Evolutionary conservation across 768 basidiomycete species (phyloP), one percentile per base, ranked within the genome.

Genomic region (Dentipellis fragilis): DNA sequence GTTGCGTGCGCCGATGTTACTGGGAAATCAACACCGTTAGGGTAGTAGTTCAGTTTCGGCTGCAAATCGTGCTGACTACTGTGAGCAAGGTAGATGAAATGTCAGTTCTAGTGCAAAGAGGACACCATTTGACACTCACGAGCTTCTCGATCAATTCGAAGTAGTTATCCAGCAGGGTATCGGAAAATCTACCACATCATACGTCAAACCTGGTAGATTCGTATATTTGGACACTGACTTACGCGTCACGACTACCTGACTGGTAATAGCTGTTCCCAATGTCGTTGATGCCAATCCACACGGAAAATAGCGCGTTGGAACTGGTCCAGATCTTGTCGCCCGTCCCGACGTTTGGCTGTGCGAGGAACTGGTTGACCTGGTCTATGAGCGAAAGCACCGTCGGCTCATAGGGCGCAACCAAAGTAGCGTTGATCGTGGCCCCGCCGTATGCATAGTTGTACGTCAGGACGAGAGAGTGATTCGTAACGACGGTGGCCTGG

Each of bases 281-380:
- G 61, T 86, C 85, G 61, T 87, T 87, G 59, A 87, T 81, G 1
- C 85, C 85, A 55, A 87, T 84, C 75, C 76, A 87, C n/a, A 85
- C 67, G 0, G 79, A 79, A 66, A 87, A 86, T 49, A 87, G 61
- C 52, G 82, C 64, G 62, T 85, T 80, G 3, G 63, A 59, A 55
- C 76, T 75, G 21, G 75, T 74, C 85, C 85, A 87, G 0, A 77
- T 75, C 1, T 79, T 75, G 1, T 66, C 68, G 8, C 72, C 65
- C 0, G 83, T 82, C 63, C 79, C 80, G 37, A 61, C 68, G 1
- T 72, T 78, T 0, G 72, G 75, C 8, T 72, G 68, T 16, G 57
- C 61, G 51, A 84, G 67, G 67, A 84, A 86, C 56, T 81, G 65
- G 55, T 78, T 77, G 16, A 86, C 80, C 61, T 87, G 84, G 56